Evolutionary conservation across 78 protist species (phyloP), one percentile per base, ranked within the genome.

Genomic region (Kipferlia bialata): DNA sequence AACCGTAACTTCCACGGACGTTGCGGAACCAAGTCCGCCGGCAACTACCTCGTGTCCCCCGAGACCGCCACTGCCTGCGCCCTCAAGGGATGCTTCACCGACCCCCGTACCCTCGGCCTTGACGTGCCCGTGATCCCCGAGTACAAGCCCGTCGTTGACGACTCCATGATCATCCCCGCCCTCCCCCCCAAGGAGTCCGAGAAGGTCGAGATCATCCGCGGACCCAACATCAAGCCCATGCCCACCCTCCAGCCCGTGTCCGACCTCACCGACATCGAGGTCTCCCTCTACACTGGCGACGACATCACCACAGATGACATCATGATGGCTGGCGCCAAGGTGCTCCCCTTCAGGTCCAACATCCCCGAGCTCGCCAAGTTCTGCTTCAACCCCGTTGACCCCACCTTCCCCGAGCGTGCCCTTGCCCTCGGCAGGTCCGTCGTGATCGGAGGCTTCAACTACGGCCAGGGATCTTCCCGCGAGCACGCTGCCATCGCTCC

Each of bases 1-100:
- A 59, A 59, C 16, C 63, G 63, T 59, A 59, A 59, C 16, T 59
- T 59, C 63, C 16, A 34, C 16, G 63, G 63, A 18, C 63, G 63
- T 59, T 59, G 63, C 16, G 63, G 63, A 34, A 33, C 31, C 16
- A 59, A 59, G 63, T 15, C 31, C 17, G 12, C 63, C 63, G 63
- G 33, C 12, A 12, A 15, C 16, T 59, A 59, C 16, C 63, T 59
- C 16, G 63, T 37, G 12, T 59, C 63, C 16, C 63, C 63, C 16
- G 63, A 59, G 16, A 59, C 63, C 17, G 31, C 48, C 34, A 37
- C 63, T 59, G 63, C 63, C 34, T 12, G 31, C 17, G 63, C 63
- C 31, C 63, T 59, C 16, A 59, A 33, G 31, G 63, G 63, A 18
- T 18, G 17, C 31, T 18, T 59, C 31, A 18, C 31, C 16, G 63